phyloP scores from a whole-genome alignment of 2,329 filamentous ascomycete genomes.

The Xylariales sp. region DNA sequence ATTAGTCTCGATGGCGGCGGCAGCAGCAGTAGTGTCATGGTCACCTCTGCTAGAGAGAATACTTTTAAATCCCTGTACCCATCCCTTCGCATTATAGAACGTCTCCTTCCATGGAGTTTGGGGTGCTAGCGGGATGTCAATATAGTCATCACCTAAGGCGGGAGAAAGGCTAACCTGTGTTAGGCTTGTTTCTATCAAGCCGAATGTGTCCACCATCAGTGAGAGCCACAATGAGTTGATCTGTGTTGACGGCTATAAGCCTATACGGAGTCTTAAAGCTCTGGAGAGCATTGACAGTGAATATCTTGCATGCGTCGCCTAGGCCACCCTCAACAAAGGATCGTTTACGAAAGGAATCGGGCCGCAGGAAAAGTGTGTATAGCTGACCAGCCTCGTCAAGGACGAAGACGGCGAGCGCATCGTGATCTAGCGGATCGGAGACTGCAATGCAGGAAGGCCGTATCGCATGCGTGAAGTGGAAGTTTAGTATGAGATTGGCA shows the following conservation, averaged over 20 bases:
- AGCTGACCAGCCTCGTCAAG: slow-evolving; percentile 80
- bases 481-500: slow-evolving; percentile 78
- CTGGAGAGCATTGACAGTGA: slow-evolving; percentile 74
- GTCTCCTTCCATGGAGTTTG: slow-evolving; percentile 73
- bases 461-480: slow-evolving; percentile 80
- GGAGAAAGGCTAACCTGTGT: slow-evolving; percentile 57
- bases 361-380: slow-evolving; percentile 84
- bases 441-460: slow-evolving; percentile 83
- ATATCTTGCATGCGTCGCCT: slow-evolving; percentile 81
- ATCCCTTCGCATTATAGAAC: slow-evolving; percentile 79
- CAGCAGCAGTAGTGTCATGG: slow-evolving; percentile 75
- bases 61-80: slow-evolving; percentile 74
- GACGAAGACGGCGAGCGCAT: slow-evolving; percentile 69
- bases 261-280: slow-evolving; percentile 83
- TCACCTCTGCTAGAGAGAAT: slow-evolving; percentile 72
- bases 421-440: slow-evolving; percentile 77
- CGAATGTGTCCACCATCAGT: slow-evolving; percentile 81
- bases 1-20: slow-evolving; percentile 67
- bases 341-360: slow-evolving; percentile 81
- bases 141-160: slow-evolving; percentile 1
- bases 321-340: slow-evolving; percentile 77
- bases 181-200: slow-evolving; percentile 69
- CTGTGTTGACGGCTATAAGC: slow-evolving; percentile 77
- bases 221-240: slow-evolving; percentile 82
- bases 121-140: slow-evolving; percentile 47